Conservation (phyloP, 208 protist species). For the Trichomonas vaginalis region DNA sequence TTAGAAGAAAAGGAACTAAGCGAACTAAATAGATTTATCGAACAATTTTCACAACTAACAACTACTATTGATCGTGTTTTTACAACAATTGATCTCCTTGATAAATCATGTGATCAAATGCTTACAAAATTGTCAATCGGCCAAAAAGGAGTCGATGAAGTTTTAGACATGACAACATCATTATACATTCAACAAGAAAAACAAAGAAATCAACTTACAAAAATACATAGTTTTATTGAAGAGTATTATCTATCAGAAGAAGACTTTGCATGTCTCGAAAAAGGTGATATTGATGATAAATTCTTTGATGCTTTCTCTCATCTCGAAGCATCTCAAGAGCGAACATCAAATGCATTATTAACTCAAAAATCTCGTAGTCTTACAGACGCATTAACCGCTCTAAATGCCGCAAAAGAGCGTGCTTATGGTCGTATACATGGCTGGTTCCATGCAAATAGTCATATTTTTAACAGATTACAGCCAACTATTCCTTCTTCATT, state of each 20-base stretch:
- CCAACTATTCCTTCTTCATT: neutral
- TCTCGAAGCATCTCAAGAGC: neutral
- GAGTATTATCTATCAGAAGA: neutral
- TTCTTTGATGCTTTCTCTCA: neutral
- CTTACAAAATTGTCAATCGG: neutral
- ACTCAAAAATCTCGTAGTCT: neutral
- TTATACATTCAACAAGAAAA: constrained; percentile 4
- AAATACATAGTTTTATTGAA: neutral
- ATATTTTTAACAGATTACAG: neutral
- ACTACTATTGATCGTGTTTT: neutral
- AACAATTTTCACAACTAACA: neutral
- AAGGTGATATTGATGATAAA: neutral
- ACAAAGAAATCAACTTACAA: neutral
- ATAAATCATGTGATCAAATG: neutral
- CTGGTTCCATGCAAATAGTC: neutral
- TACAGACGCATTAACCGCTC: neutral
- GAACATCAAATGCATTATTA: neutral
- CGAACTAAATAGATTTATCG: neutral
- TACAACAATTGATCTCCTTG: neutral
- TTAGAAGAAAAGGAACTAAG: neutral
- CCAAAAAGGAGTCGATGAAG: constrained; percentile 12
- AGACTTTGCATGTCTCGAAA: neutral
- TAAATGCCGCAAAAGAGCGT: neutral
- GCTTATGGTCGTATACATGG: neutral
- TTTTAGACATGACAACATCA: neutral